Percentiles rank a stretch among this genome's conserved stretches.
phyloP scores from a whole-genome alignment of 2,329 filamentous ascomycete genomes.

The Neopestalotiopsis rosae region DNA sequence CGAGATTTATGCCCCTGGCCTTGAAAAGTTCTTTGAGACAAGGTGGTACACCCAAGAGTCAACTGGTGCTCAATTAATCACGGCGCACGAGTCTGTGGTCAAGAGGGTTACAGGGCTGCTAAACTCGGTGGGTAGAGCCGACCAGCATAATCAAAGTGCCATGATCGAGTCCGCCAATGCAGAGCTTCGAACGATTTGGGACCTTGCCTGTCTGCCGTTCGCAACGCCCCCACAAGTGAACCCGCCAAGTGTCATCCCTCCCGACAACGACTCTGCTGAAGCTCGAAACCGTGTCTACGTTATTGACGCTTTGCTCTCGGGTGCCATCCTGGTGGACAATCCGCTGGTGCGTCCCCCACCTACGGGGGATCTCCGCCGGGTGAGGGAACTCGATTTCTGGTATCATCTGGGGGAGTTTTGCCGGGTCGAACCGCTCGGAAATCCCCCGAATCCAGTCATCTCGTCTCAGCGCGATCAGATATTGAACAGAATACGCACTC shows the following conservation, averaged over 20 bases:
- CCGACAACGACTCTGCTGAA: slow-evolving; percentile 65
- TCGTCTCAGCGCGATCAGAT: slow-evolving; percentile 68
- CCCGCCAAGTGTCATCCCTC: slow-evolving; percentile 43
- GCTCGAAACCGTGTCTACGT: slow-evolving; percentile 75
- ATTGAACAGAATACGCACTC: slow-evolving; percentile 67
- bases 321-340: slow-evolving; percentile 66
- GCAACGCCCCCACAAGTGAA: slow-evolving; percentile 41
- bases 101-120: slow-evolving; percentile 73
- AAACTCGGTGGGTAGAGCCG: slow-evolving; percentile 54
- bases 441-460: slow-evolving; percentile 45
- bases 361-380: slow-evolving; percentile 57
- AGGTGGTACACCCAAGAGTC: slow-evolving; percentile 72
- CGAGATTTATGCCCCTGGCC: slow-evolving; percentile 75
- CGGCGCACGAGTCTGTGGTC: slow-evolving; percentile 60
- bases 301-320: slow-evolving; percentile 78
- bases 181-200: slow-evolving; percentile 66
- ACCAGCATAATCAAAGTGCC: slow-evolving; percentile 54
- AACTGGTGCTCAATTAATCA: slow-evolving; percentile 51
- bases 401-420: slow-evolving; percentile 76
- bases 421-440: slow-evolving; percentile 59
- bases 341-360: slow-evolving; percentile 57
- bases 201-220: slow-evolving; percentile 57
- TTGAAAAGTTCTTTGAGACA: slow-evolving; percentile 81
- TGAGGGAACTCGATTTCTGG: slow-evolving; percentile 82
- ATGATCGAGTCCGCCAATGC: slow-evolving; percentile 60